phyloP scores from a whole-genome alignment of 2,329 filamentous ascomycete species.

The Hymenotorrendiella dingleyae region DNA sequence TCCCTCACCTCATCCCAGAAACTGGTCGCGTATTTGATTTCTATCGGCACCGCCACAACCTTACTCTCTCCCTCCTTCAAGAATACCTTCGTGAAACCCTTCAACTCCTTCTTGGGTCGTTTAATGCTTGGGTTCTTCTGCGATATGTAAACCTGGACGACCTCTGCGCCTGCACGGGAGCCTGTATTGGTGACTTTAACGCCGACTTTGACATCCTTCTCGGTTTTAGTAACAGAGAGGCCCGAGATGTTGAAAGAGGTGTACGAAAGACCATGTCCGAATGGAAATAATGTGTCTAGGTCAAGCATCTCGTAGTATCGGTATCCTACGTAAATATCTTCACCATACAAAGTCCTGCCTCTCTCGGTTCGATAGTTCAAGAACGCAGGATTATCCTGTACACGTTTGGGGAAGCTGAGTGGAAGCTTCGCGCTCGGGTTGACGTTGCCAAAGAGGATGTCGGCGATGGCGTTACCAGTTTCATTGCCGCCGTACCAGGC shows the following conservation, averaged over 20 bases:
- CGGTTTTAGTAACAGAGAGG: constrained; percentile 39
- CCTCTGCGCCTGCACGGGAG: constrained; percentile 44
- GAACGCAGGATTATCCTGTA: constrained; percentile 69
- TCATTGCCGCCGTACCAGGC: constrained; percentile 89
- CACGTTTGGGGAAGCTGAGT: constrained; percentile 61
- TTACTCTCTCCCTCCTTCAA: constrained; percentile 54
- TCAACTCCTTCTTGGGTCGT: constrained; percentile 54
- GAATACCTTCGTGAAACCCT: constrained; percentile 59
- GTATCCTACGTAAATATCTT: constrained; percentile 78
- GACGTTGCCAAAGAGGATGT: constrained; percentile 67
- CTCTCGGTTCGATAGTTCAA: constrained; percentile 69
- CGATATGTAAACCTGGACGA: constrained; percentile 52
- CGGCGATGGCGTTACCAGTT: constrained; percentile 73
- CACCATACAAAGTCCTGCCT: constrained; percentile 67
- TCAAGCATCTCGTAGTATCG: constrained; percentile 71
- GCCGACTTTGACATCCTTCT: constrained; percentile 38
- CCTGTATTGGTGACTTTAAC: constrained; percentile 61
- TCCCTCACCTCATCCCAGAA: constrained; percentile 66
- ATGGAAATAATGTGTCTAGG: constrained; percentile 63
- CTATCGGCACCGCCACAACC: constrained; percentile 48
- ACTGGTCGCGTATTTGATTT: constrained; percentile 59
- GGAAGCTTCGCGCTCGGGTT: constrained; percentile 73
- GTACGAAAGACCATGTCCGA: constrained; percentile 76
- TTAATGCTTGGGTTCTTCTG: constrained; percentile 48
- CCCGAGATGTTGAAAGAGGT: constrained; percentile 58